Conservation (phyloP, 2,329 filamentous ascomycete species). For the Fusarium sambucinum region DNA sequence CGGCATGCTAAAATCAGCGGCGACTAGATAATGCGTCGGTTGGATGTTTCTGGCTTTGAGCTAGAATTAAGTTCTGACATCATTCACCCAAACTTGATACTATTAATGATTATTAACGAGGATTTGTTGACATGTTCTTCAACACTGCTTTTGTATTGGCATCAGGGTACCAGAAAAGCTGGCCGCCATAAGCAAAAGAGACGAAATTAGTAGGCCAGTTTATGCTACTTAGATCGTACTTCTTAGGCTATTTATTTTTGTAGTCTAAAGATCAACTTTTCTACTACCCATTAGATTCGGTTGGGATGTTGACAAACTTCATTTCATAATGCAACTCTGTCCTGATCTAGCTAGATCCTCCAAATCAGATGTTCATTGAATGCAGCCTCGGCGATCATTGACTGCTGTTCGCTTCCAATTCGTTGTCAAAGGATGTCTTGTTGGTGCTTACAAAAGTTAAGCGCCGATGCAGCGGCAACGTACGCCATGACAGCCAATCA, state of each 20-base stretch:
- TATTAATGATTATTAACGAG: slow-evolving; percentile 30
- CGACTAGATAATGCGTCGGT: slow-evolving; percentile 57
- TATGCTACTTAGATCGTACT: too few species aligned
- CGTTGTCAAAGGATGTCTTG: not conserved
- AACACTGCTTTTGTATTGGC: not conserved
- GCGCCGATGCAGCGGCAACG: slow-evolving; percentile 37
- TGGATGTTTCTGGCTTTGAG: slow-evolving; percentile 1
- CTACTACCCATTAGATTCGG: too few species aligned
- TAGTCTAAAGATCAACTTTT: too few species aligned
- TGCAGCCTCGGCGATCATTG: slow-evolving; percentile 21
- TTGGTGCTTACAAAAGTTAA: slow-evolving; percentile 33
- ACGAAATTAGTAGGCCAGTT: too few species aligned
- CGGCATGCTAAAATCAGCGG: slow-evolving; percentile 90
- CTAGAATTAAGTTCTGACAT: slow-evolving; percentile 16
- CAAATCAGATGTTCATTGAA: slow-evolving; percentile 9
- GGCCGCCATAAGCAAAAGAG: too few species aligned
- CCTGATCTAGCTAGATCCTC: slow-evolving; percentile 18
- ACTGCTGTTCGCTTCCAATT: slow-evolving; percentile 17
- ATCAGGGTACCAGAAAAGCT: too few species aligned
- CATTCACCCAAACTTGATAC: slow-evolving; percentile 1
- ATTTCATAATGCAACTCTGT: not conserved
- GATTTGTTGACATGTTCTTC: not conserved
- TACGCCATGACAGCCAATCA: slow-evolving; percentile 32
- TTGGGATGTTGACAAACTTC: not conserved
- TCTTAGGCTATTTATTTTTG: too few species aligned